These are phyloP conservation scores for Chalciporus sp. DNA, from an alignment of 1,284 basidiomycete genomes.

Conservation along the genomic window DNA sequence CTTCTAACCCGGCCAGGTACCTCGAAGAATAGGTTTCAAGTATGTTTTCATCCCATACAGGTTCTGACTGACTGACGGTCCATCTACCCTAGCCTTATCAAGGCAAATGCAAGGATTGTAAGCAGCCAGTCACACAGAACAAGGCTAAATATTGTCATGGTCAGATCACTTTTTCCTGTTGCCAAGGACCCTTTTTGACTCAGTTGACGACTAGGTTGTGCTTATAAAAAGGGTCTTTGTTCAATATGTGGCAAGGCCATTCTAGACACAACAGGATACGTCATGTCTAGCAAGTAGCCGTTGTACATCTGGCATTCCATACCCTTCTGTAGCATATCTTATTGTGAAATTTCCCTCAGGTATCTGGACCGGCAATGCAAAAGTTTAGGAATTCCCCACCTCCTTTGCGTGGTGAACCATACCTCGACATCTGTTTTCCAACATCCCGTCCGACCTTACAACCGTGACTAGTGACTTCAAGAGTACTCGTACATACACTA, in stretches of 20 bases:
- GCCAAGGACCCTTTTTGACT: slow-evolving; percentile 1
- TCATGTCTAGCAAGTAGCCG: slow-evolving; percentile 76
- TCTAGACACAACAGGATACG: slow-evolving; percentile 77
- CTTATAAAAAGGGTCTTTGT: slow-evolving; percentile 82
- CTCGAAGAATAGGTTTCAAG: slow-evolving; percentile 75
- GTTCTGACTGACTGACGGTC: slow-evolving; percentile 5
- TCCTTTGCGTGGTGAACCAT: too few relatives aligned
- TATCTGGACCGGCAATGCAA: neutral
- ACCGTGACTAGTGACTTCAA: neutral
- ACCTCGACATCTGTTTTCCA: too few relatives aligned
- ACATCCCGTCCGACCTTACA: too few relatives aligned
- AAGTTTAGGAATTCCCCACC: neutral
- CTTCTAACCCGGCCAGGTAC: slow-evolving; percentile 63
- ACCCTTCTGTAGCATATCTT: slow-evolving; percentile 26
- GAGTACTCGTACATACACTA: neutral
- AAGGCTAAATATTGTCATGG: slow-evolving; percentile 86
- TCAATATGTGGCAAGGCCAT: slow-evolving; percentile 84
- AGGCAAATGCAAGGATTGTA: slow-evolving; percentile 82
- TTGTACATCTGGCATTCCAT: slow-evolving; percentile 16
- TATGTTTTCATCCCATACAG: slow-evolving; percentile 34
- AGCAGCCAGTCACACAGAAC: slow-evolving; percentile 78
- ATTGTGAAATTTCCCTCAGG: slow-evolving; percentile 12
- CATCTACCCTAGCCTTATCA: slow-evolving; percentile 66
- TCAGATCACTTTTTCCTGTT: slow-evolving; percentile 33
- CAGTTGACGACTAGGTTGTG: slow-evolving; percentile 59